phyloP scores from a whole-genome alignment of 768 basidiomycete genomes.

The Lactarius sanguifluus region DNA sequence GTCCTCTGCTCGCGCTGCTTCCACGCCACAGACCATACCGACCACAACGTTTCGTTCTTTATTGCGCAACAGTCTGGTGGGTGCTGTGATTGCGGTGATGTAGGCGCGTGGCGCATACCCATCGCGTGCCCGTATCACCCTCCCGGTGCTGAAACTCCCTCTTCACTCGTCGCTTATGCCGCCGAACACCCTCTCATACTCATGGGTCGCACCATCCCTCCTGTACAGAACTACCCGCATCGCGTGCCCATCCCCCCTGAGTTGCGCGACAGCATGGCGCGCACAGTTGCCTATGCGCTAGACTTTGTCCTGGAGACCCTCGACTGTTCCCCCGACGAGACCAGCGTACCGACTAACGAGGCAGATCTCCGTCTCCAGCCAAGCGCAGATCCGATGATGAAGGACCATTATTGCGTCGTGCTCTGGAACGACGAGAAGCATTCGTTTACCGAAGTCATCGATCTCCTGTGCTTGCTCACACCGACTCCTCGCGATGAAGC shows the following conservation, averaged over 20 bases:
- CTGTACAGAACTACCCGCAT: conserved; percentile 59
- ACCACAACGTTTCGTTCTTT: conserved; percentile 92
- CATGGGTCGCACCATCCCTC: conserved; percentile 51
- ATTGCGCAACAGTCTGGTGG: conserved; percentile 90
- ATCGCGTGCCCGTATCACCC: conserved; percentile 78
- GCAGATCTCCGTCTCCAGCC: conserved; percentile 71
- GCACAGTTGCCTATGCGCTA: conserved; percentile 72
- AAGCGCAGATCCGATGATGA: conserved; percentile 74
- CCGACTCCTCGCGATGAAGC: conserved; percentile 58
- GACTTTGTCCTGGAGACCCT: conserved; percentile 84
- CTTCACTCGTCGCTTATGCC: conserved; percentile 35
- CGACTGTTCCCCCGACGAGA: conserved; percentile 79
- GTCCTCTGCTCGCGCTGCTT: conserved; percentile 91
- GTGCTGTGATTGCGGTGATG: conserved; percentile 94
- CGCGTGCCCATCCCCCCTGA: conserved; percentile 59
- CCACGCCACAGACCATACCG: conserved; percentile 78
- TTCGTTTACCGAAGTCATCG: conserved; percentile 84
- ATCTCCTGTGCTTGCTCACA: conserved; percentile 60
- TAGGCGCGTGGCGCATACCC: conserved; percentile 76
- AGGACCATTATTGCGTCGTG: conserved; percentile 77
- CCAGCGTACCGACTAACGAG: conserved; percentile 62
- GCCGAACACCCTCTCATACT: conserved; percentile 27
- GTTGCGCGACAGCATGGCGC: conserved; percentile 69
- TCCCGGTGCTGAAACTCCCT: conserved; percentile 38
- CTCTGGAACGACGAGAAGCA: conserved; percentile 99